A percentile compares a stretch with the other conserved stretches of the same genome.
Conservation (phyloP, 2,329 filamentous ascomycete genomes). For the Cryphonectria radicalis region DNA sequence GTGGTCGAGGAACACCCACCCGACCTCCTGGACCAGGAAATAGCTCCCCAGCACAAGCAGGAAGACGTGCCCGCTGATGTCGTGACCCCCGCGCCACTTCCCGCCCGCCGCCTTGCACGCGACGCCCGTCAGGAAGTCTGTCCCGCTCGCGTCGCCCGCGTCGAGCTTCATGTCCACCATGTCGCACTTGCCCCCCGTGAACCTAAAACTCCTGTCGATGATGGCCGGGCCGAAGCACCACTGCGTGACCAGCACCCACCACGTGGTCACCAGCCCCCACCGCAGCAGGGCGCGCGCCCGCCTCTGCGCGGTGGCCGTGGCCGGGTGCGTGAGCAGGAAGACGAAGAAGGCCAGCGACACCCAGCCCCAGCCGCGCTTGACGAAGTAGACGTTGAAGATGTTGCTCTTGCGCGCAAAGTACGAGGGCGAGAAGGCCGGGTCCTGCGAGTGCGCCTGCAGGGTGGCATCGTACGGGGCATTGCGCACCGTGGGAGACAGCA, state of each 20-base stretch:
- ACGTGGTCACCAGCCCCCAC: constrained; percentile 72
- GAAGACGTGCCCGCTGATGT: constrained; percentile 95
- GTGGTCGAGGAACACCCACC: constrained; percentile 58
- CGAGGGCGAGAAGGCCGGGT: constrained; percentile 61
- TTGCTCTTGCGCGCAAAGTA: constrained; percentile 97
- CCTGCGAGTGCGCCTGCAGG: constrained; percentile 65
- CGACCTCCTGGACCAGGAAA: constrained; percentile 80
- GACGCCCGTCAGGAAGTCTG: constrained; percentile 66
- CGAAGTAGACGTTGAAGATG: constrained; percentile 88
- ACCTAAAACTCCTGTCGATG: constrained; percentile 86
- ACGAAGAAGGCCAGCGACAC: constrained; percentile 73
- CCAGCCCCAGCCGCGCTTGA: constrained; percentile 96
- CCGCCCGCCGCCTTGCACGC: constrained; percentile 85
- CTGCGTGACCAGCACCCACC: constrained; percentile 89
- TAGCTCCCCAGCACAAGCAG: constrained; percentile 83
- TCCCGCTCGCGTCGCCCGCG: constrained; percentile 49
- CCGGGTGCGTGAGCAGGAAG: constrained; percentile 72
- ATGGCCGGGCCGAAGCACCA: constrained; percentile 94
- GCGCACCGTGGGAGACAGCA: constrained; percentile 74
- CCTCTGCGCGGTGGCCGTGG: constrained; percentile 42
- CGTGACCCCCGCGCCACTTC: constrained; percentile 88
- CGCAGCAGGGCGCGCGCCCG: constrained; percentile 63
- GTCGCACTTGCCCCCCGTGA: constrained; percentile 86
- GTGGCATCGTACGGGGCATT: constrained; percentile 63
- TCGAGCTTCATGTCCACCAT: constrained; percentile 53